Percentiles rank a stretch among this genome's conserved stretches.
These are phyloP conservation scores for Gnetum montanum DNA, from an alignment of 75 land plant species.

Conservation along the genomic window DNA sequence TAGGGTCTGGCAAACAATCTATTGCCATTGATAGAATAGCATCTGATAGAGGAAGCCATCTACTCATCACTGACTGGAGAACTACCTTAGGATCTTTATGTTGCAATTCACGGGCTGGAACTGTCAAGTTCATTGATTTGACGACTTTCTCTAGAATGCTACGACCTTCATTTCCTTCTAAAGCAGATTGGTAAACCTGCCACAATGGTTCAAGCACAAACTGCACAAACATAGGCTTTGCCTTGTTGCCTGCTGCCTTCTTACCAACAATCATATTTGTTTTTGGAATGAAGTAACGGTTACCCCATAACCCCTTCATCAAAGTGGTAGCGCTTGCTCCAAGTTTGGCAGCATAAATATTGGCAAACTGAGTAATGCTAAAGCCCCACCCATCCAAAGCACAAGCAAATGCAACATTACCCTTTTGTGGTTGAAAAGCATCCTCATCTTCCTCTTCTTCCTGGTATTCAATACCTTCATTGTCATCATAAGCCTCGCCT, in stretches of 20 bases:
- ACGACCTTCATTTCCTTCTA: constrained; percentile 47
- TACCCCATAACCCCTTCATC: constrained; percentile 77
- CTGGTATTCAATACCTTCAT: constrained; percentile 3
- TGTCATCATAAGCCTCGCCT: constrained; percentile 9
- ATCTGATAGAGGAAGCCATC: constrained; percentile 86
- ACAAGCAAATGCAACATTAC: constrained; percentile 86
- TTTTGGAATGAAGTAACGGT: constrained; percentile 52
- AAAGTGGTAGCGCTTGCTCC: constrained; percentile 59
- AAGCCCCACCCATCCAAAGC: constrained; percentile 94
- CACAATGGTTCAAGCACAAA: constrained; percentile 82
- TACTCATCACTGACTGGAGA: constrained; percentile 75
- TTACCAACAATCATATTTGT: constrained; percentile 75
- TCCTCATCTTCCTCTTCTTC: constrained; percentile 88
- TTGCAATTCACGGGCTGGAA: constrained; percentile 73
- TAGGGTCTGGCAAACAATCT: constrained; percentile 73
- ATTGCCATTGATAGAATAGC: constrained; percentile 74
- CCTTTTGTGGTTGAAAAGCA: constrained; percentile 81
- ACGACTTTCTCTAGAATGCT: constrained; percentile 63
- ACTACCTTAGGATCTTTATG: constrained; percentile 71
- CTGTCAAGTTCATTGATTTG: constrained; percentile 60
- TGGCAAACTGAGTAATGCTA: constrained; percentile 61
- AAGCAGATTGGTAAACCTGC: constrained; percentile 68
- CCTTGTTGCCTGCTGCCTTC: constrained; percentile 59
- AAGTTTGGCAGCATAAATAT: constrained; percentile 61
- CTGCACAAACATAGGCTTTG: constrained; percentile 88